Conservation (phyloP, 257 asterid species). For the Sherardia arvensis region DNA sequence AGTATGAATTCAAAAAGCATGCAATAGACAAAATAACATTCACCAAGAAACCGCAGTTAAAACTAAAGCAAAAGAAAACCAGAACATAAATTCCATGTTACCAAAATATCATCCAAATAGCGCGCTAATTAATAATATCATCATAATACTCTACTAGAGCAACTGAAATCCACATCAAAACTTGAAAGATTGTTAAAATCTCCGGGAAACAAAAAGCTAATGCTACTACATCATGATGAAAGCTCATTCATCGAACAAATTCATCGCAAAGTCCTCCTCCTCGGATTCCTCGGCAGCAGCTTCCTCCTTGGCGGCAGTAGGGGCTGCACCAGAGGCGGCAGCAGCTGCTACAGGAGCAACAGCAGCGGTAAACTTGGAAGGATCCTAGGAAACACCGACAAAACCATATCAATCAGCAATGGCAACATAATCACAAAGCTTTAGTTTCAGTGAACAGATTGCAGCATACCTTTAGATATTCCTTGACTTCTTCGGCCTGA, state of each 20-base stretch:
- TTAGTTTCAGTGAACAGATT: not conserved
- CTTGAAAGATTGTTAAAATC: too few relatives aligned
- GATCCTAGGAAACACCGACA: slow-evolving; percentile 35
- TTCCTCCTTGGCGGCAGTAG: slow-evolving; percentile 57
- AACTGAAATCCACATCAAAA: too few relatives aligned
- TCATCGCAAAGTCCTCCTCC: slow-evolving; percentile 31
- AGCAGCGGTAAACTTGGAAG: slow-evolving; percentile 69
- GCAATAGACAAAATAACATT: too few relatives aligned
- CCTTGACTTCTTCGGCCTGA: slow-evolving; percentile 80
- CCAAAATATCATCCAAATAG: too few relatives aligned
- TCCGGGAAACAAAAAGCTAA: too few relatives aligned
- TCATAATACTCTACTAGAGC: too few relatives aligned
- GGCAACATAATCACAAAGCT: not conserved
- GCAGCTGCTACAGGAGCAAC: slow-evolving; percentile 45
- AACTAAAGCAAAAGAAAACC: too few relatives aligned
- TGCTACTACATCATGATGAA: too few relatives aligned
- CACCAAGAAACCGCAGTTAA: too few relatives aligned
- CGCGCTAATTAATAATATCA: too few relatives aligned
- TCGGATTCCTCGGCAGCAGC: slow-evolving; percentile 73
- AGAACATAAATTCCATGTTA: too few relatives aligned
- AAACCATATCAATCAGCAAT: not conserved
- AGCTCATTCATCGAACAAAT: slow-evolving; percentile 42
- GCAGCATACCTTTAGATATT: slow-evolving; percentile 57
- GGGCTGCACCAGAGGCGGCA: slow-evolving; percentile 33
- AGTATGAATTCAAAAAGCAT: too few relatives aligned